Evolutionary conservation across 2,329 filamentous ascomycete species (phyloP), one percentile per base, ranked within the genome.

Genomic region (Periglandula ipomoeae): DNA sequence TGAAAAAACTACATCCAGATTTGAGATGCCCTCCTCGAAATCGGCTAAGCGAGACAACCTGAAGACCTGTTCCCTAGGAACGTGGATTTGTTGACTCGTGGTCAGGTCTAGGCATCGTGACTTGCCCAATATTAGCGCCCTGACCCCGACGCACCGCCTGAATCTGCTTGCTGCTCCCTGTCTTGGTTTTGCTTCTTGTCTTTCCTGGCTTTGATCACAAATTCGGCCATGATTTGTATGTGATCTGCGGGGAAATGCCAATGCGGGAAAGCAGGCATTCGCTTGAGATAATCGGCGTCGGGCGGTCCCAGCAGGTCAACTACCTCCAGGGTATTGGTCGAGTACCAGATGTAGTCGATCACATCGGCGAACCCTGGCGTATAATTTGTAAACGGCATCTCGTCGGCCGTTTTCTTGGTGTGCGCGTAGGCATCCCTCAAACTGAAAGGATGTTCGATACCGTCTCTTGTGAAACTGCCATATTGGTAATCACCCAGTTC

Each of bases 281-380:
- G 80, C 65, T 87, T 85, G 50, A 95, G 80, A 64, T 95, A 93
- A 24, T 87, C 80, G 54, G 83, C 79, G 64, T 96, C 90, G 2
- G 94, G 87, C 39, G 91, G 86, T 26, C 90, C 90, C 4, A 96
- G 81, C 47, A 96, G 69, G 47, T 85, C 85, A 17, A 88, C 84
- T 22, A 94, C 86, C 62, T 93, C 87, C 40, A 96, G 74, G 20
- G 85, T 82, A 66, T 93, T 95, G 50, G 89, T 91, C 49, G 89
- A 90, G 69, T 95, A 98, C 89, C 90, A 97, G 60, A 98, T 89
- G 67, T 97, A 96, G 65, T 98, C 93, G 56, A 98, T 86, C 50
- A 94, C 87, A 53, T 89, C 90, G 46, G 81, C 80, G 69, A 96
- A 98, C n/a, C 82, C 82, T 1, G 93, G 90, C 13, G 89, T 94